A percentile compares a stretch with the other conserved stretches of the same genome.
Conservation (phyloP, 2,329 filamentous ascomycete genomes). For the Aspergillus piperis region DNA sequence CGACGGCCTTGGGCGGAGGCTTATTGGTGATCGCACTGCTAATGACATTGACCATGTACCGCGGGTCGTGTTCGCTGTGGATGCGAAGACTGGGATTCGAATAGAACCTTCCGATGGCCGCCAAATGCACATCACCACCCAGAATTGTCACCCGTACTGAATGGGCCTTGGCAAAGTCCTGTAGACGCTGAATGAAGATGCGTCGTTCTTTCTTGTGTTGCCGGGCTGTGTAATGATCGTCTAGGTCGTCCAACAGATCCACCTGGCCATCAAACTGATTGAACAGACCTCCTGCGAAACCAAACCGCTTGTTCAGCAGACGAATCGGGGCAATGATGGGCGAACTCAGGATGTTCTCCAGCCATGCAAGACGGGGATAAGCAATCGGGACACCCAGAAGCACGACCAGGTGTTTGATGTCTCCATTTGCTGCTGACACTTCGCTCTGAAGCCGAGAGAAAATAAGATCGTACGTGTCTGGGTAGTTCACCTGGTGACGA, state of each 20-base stretch:
- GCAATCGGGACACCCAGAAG: slow-evolving; percentile 72
- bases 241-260: slow-evolving; percentile 65
- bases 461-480: slow-evolving; percentile 62
- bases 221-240: slow-evolving; percentile 79
- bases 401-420: slow-evolving; percentile 64
- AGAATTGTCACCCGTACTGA: slow-evolving; percentile 63
- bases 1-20: slow-evolving; percentile 64
- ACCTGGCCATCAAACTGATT: slow-evolving; percentile 86
- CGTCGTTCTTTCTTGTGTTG: slow-evolving; percentile 89
- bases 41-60: slow-evolving; percentile 66
- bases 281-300: slow-evolving; percentile 80
- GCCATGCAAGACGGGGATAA: slow-evolving; percentile 80
- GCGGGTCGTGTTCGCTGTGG: slow-evolving; percentile 59
- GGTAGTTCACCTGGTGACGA: slow-evolving; percentile 88
- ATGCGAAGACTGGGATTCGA: slow-evolving; percentile 60
- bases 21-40: slow-evolving; percentile 69
- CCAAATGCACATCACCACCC: slow-evolving; percentile 65
- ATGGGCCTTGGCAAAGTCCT: slow-evolving; percentile 59
- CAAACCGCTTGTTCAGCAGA: slow-evolving; percentile 86
- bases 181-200: slow-evolving; percentile 65
- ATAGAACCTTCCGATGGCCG: slow-evolving; percentile 66
- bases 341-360: slow-evolving; percentile 87
- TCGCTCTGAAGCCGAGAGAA: slow-evolving; percentile 58
- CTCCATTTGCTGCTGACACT: slow-evolving; percentile 52
- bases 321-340: slow-evolving; percentile 86